Conservation (phyloP, 331 rosid species). For the Prunus yedoensis region DNA sequence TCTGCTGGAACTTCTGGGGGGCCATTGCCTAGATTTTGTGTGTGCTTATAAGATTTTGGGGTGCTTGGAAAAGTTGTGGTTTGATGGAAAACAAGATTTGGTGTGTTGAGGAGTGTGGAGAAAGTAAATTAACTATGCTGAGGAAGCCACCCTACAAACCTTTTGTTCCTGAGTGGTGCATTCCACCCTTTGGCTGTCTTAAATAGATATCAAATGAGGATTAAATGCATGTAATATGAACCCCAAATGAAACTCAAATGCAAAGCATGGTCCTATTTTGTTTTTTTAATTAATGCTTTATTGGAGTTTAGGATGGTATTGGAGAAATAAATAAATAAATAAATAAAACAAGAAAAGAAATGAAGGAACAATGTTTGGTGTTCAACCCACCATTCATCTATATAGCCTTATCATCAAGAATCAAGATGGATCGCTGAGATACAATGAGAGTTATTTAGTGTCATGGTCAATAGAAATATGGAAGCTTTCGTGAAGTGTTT, state of each 20-base stretch:
- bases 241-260: constrained; percentile 38
- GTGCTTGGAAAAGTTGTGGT: neutral
- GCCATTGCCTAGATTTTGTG: constrained; percentile 18
- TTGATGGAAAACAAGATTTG: neutral
- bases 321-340: neutral
- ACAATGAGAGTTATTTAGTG: constrained; percentile 11
- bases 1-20: constrained; percentile 29
- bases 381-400: constrained; percentile 26
- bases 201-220: constrained; percentile 31
- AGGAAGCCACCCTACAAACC: constrained; percentile 31
- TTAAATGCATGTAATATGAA: constrained; percentile 31
- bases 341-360: neutral
- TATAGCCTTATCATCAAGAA: constrained; percentile 31
- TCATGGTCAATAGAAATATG: constrained; percentile 11
- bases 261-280: neutral
- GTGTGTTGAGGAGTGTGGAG: constrained; percentile 25
- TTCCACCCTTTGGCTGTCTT: constrained; percentile 20
- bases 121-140: constrained; percentile 25
- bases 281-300: neutral
- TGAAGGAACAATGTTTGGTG: constrained; percentile 32
- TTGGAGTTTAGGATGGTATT: neutral
- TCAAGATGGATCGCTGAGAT: constrained; percentile 30
- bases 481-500: too few species aligned
- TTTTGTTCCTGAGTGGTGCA: constrained; percentile 26
- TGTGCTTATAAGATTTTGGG: neutral